Conservation (phyloP, 306 rosid species). For the Rosa rugosa region DNA sequence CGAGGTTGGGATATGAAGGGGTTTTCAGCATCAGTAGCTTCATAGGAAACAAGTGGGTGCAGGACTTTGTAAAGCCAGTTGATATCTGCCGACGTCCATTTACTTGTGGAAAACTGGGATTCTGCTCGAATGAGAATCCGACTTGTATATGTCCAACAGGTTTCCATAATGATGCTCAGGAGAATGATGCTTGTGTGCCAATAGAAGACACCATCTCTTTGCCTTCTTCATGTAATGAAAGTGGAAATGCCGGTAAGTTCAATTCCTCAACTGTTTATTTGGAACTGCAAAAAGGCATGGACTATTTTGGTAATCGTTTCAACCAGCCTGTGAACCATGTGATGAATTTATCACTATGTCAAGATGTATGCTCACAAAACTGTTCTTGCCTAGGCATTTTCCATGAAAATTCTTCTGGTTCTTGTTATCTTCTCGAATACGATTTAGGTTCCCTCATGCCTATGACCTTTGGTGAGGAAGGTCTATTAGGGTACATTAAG, state of each 20-base stretch:
- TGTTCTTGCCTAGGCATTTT: conserved; percentile 28
- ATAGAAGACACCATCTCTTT: conserved; percentile 1
- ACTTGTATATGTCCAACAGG: conserved; percentile 22
- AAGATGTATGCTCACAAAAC: conserved; percentile 13
- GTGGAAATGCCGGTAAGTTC: background rate
- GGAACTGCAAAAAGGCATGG: background rate
- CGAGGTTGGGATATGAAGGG: conserved; percentile 17
- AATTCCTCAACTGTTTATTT: conserved; percentile 19
- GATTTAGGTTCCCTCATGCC: conserved; percentile 12
- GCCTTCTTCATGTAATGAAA: conserved; percentile 17
- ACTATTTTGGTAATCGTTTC: conserved; percentile 23
- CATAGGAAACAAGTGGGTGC: background rate
- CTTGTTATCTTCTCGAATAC: conserved; percentile 14
- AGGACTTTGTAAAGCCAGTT: conserved; percentile 14
- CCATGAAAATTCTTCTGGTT: conserved; percentile 16
- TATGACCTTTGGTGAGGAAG: background rate
- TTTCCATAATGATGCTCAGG: background rate
- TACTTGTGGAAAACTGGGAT: conserved; percentile 16
- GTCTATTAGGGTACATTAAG: conserved; percentile 25
- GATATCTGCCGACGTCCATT: conserved; percentile 17
- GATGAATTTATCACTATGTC: conserved; percentile 6
- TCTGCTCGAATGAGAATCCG: background rate
- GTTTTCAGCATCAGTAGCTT: conserved; percentile 12
- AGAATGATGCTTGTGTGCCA: conserved; percentile 5
- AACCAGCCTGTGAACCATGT: background rate